These are phyloP conservation scores for Linderina pennispora DNA, from an alignment of 192 early-diverging fungal species.

Conservation along the genomic window DNA sequence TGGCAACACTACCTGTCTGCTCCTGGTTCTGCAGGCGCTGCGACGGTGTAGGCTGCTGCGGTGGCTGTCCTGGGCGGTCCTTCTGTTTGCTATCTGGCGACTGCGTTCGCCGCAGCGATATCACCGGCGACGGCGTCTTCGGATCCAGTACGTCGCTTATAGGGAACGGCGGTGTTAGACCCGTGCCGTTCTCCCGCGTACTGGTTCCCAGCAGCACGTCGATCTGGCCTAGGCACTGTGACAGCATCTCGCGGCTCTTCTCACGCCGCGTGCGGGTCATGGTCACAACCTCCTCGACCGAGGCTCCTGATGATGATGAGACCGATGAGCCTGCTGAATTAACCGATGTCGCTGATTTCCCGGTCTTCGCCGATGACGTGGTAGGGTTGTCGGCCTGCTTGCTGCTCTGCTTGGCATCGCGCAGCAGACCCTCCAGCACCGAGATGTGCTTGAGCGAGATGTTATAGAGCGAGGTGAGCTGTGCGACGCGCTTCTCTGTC, in stretches of 20 bases:
- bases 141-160: too few species aligned
- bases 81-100: too few species aligned
- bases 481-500: constrained; percentile 33
- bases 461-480: constrained; percentile 10
- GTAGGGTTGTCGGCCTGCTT: too few species aligned
- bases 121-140: too few species aligned
- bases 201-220: constrained; percentile 15
- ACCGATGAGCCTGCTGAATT: background rate
- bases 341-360: background rate
- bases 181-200: too few species aligned
- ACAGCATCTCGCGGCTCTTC: constrained; percentile 17
- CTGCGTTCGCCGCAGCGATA: too few species aligned
- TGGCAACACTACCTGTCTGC: too few species aligned
- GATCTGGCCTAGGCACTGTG: constrained; percentile 26
- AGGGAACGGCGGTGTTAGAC: too few species aligned
- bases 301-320: background rate
- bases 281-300: constrained; percentile 9
- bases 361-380: background rate
- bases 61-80: too few species aligned
- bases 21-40: too few species aligned
- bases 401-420: background rate
- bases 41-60: too few species aligned
- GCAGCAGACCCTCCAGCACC: constrained; percentile 17
- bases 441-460: constrained; percentile 27
- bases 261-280: constrained; percentile 11